Percentiles rank a stretch among this genome's conserved stretches.
Evolutionary conservation across 306 rosid species (phyloP).

Genomic region (Sechiopsis laciniata): DNA sequence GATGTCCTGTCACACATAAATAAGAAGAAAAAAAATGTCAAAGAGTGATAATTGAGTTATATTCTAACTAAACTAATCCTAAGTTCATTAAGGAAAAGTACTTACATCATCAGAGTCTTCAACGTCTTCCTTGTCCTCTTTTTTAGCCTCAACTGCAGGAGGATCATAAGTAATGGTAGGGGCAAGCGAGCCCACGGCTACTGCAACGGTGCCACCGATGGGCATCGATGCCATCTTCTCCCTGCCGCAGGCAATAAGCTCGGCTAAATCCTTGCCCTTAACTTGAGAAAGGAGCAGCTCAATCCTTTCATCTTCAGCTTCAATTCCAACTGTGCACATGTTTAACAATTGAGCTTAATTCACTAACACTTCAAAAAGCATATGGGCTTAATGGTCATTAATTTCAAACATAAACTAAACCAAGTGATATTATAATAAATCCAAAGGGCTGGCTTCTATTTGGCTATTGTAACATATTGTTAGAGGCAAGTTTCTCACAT

Average conservation of each 20-base stretch:
- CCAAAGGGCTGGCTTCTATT: neutral
- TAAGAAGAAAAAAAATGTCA: neutral
- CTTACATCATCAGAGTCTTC: constrained; percentile 72
- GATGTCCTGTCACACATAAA: neutral
- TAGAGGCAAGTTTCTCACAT: neutral
- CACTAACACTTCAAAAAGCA: neutral
- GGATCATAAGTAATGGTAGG: constrained; percentile 31
- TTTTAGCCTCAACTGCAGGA: constrained; percentile 43
- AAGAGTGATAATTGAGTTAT: neutral
- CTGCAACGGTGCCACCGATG: constrained; percentile 10
- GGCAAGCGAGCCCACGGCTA: neutral
- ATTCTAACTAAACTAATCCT: neutral
- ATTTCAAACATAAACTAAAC: neutral
- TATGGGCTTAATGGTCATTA: neutral
- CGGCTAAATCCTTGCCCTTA: constrained; percentile 53
- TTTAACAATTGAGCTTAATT: neutral
- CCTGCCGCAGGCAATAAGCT: constrained; percentile 57
- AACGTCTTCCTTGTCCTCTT: constrained; percentile 54
- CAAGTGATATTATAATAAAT: neutral
- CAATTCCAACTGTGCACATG: constrained; percentile 49
- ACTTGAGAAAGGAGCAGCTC: constrained; percentile 45
- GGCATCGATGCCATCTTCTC: constrained; percentile 67
- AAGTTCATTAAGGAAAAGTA: neutral
- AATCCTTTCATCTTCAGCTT: constrained; percentile 51
- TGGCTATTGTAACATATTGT: neutral